phyloP scores from a whole-genome alignment of 2,329 filamentous ascomycete species.

The Chrysoporthe deuterocubensis region DNA sequence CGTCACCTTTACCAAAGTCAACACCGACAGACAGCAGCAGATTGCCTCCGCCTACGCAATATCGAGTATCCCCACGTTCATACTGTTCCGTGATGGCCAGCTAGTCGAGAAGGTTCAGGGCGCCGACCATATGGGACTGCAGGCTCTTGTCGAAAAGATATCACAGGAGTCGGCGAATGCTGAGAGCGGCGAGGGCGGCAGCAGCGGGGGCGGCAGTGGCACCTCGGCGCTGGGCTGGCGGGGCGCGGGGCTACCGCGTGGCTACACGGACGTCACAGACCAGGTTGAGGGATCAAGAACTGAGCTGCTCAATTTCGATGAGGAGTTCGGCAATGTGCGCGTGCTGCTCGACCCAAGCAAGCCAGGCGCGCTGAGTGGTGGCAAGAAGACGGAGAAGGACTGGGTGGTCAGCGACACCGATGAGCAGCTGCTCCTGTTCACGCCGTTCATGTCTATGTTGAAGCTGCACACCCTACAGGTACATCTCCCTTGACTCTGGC shows the following conservation, averaged over 20 bases:
- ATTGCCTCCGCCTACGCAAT: slow-evolving; percentile 76
- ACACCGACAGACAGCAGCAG: slow-evolving; percentile 77
- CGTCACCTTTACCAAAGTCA: slow-evolving; percentile 86
- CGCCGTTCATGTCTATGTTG: slow-evolving; percentile 84
- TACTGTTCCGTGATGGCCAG: slow-evolving; percentile 78
- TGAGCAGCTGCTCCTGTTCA: slow-evolving; percentile 91
- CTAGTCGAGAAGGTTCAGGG: slow-evolving; percentile 72
- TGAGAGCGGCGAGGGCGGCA: slow-evolving; percentile 45
- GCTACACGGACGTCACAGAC: slow-evolving; percentile 82
- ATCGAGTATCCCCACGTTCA: slow-evolving; percentile 84
- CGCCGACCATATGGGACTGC: slow-evolving; percentile 72
- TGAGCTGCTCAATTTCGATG: slow-evolving; percentile 87
- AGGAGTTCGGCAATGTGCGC: slow-evolving; percentile 72
- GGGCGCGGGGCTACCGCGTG: slow-evolving; percentile 74
- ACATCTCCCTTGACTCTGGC: slow-evolving; percentile 33
- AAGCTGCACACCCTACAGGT: slow-evolving; percentile 86
- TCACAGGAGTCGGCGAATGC: slow-evolving; percentile 64
- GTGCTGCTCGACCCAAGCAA: slow-evolving; percentile 72
- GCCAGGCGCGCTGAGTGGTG: slow-evolving; percentile 66
- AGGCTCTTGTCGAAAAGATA: slow-evolving; percentile 72
- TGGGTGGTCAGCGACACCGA: slow-evolving; percentile 97
- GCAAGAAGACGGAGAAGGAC: slow-evolving; percentile 65
- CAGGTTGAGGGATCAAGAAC: slow-evolving; percentile 78
- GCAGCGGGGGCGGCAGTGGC: slow-evolving; percentile 46
- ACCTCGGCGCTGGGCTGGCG: slow-evolving; percentile 65